A percentile compares a stretch with the other conserved stretches of the same genome.
phyloP scores from a whole-genome alignment of 768 basidiomycete genomes.

The Rhizopogon sp. region DNA sequence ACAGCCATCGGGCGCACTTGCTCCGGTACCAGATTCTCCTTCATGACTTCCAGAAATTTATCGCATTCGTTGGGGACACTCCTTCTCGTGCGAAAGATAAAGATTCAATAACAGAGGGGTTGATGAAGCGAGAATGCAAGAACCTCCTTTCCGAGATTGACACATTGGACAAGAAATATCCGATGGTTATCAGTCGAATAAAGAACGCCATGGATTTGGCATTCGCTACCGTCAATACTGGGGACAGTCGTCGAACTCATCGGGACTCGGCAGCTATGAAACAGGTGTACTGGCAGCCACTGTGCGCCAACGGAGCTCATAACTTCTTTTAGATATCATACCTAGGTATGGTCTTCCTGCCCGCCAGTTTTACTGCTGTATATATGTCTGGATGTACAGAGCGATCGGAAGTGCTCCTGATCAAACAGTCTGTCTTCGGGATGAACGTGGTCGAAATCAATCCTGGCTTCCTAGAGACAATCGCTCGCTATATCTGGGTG shows the following conservation, averaged over 20 bases:
- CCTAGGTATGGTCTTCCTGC: constrained; percentile 58
- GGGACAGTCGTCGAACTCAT: constrained; percentile 50
- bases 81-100: constrained; percentile 37
- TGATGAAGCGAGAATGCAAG: constrained; percentile 13
- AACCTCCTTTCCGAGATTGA: constrained; percentile 40
- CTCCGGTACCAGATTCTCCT: constrained; percentile 45
- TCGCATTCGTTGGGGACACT: constrained; percentile 38
- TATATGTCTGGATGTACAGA: constrained; percentile 1
- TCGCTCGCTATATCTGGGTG: constrained; percentile 34
- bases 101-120: not conserved
- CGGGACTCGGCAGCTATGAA: constrained; percentile 38
- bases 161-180: constrained; percentile 25
- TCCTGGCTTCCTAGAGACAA: constrained; percentile 15
- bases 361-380: constrained; percentile 41
- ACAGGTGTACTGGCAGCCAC: constrained; percentile 11
- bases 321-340: constrained; percentile 40
- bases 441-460: constrained; percentile 27
- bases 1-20: constrained; percentile 46
- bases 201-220: constrained; percentile 34
- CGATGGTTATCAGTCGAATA: constrained; percentile 22
- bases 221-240: constrained; percentile 55
- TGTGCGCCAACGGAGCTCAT: not conserved
- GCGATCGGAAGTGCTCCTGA: not conserved
- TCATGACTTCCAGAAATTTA: constrained; percentile 42
- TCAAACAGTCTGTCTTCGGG: constrained; percentile 25